These are phyloP conservation scores for Gymnopus androsaceus DNA, from an alignment of 1,284 basidiomycete species.

Conservation along the genomic window DNA sequence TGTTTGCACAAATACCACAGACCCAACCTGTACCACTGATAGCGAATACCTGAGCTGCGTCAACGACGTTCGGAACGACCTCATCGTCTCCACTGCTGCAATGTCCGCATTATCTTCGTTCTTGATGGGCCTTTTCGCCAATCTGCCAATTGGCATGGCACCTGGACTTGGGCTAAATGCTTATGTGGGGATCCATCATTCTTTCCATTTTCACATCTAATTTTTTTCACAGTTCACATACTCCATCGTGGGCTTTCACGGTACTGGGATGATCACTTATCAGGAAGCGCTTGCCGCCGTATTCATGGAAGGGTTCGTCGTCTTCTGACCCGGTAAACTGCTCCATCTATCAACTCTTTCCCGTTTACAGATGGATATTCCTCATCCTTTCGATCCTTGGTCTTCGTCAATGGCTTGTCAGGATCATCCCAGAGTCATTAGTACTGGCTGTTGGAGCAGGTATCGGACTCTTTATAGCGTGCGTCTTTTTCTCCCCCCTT, in stretches of 20 bases:
- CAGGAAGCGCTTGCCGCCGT: constrained; percentile 85
- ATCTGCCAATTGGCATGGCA: constrained; percentile 82
- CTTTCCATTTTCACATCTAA: not conserved
- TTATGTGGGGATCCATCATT: constrained; percentile 51
- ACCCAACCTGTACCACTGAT: constrained; percentile 58
- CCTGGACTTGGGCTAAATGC: constrained; percentile 84
- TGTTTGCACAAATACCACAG: constrained; percentile 53
- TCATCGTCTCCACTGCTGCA: constrained; percentile 80
- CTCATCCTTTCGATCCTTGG: constrained; percentile 81
- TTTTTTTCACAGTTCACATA: constrained; percentile 69
- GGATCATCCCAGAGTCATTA: constrained; percentile 86
- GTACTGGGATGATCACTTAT: constrained; percentile 76
- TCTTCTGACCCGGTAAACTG: constrained; percentile 15
- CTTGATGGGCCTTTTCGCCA: constrained; percentile 84
- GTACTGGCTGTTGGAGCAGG: constrained; percentile 84
- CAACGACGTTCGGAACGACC: constrained; percentile 67
- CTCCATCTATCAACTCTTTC: constrained; percentile 1
- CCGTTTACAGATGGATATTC: constrained; percentile 70
- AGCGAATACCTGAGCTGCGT: constrained; percentile 66
- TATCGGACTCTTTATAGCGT: constrained; percentile 86
- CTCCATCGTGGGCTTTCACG: constrained; percentile 85
- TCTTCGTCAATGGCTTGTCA: constrained; percentile 87
- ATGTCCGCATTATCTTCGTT: constrained; percentile 75
- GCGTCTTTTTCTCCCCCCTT: constrained; percentile 26
- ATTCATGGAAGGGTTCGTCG: constrained; percentile 78